Evolutionary conservation across 441 rosid species (phyloP), one percentile per base, ranked within the genome.

Genomic region (Macaranga tanarius): DNA sequence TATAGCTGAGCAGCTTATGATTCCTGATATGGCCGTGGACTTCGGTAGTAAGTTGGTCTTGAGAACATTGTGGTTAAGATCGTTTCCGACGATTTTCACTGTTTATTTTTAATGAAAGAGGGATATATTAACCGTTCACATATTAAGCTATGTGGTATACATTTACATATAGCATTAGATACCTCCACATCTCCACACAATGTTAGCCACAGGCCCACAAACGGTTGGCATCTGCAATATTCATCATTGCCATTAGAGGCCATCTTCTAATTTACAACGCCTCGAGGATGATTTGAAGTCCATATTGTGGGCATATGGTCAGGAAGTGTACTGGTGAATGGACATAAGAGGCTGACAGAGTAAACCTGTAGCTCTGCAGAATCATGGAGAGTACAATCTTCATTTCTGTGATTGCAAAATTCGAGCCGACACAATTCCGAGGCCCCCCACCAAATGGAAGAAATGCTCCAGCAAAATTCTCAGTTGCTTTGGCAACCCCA

Each of bases 381-480:
- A 86, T 83, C 87, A 86, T 83, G 0, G 85, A 77, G 13, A 85
- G 84, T 5, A 73, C 80, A 16, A 83, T 52, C 76, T 82, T 85
- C 4, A 74, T 70, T 73, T 87, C 83, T 1, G 78, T 62, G 0
- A 10, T 16, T 10, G 86, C 86, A 34, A 85, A 87, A 73, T 78
- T 84, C 63, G 71, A 25, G 40, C 90, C 90, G 0, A 75, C 87
- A 54, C 88, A 87, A 9, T 17, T 75, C 67, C 88, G 76, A 20
- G 82, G 77, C 56, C 88, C 88, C 19, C 77, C 47, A 7, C 87
- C 81, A 7, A 83, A 84, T 0, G 90, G 87, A 23, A 82, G 31
- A 72, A 70, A 85, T 20, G 74, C 76, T 0, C 77, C 82, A 1
- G 42, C 22, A 25, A 69, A 82, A 52, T 75, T 78, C 12, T 54